These are phyloP conservation scores for Inga oerstediana DNA, from an alignment of 306 rosid genomes.

Conservation along the genomic window DNA sequence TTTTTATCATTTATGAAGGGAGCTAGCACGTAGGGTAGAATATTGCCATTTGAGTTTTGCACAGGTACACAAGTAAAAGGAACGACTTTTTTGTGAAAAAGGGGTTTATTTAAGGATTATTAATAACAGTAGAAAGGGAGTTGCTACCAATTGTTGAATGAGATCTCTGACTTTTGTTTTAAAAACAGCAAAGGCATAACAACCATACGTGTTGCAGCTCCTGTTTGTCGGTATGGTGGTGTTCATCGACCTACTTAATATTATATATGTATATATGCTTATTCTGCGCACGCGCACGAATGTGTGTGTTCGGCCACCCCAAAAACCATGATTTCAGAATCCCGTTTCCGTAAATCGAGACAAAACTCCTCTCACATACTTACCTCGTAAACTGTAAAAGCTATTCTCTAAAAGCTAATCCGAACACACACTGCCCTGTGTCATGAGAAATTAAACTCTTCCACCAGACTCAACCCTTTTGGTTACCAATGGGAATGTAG, in stretches of 20 bases:
- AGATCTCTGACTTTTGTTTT: not conserved
- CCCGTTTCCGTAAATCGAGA: no score
- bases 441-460: not conserved
- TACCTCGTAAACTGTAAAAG: no score
- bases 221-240: not conserved
- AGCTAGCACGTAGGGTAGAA: not conserved
- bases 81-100: not conserved
- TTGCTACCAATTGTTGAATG: not conserved
- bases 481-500: no score
- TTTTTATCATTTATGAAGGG: not conserved
- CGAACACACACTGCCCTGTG: no score
- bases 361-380: no score
- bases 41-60: not conserved
- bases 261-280: not conserved
- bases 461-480: accelerated
- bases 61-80: not conserved
- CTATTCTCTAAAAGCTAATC: no score
- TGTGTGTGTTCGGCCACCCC: no score
- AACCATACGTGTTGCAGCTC: not conserved
- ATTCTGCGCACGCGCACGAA: not conserved
- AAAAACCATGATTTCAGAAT: no score
- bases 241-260: not conserved
- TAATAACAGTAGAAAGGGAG: not conserved
- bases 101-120: not conserved
- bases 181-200: not conserved